Base-by-base conservation (phyloP, 352 stramenopile genomes). In the Phytopythium montanum region DNA sequence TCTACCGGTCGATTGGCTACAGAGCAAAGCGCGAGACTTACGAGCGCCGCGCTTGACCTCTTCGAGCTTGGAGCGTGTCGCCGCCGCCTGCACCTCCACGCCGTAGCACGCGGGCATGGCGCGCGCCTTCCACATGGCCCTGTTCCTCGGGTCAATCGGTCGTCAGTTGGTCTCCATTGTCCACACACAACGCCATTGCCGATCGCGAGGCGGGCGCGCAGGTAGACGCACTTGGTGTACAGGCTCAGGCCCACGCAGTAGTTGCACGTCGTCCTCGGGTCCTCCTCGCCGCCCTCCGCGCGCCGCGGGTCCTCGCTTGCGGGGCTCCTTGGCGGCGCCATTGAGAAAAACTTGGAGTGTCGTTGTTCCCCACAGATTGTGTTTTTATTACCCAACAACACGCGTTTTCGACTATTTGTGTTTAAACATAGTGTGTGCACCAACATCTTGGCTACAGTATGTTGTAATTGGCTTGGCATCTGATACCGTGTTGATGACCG, bases 161-260 rank as follows among this genome's bases (percentile, higher is more conserved):
- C 18, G 42, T 29, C 21, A 29, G 42, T 23, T 28, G 13, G 52
- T 59, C 45, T 18, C 19, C 5, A 28, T 7, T 14, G n/a, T 12
- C 6, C 8, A 26, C n/a, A n/a, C n/a, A n/a, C n/a, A n/a, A n/a
- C n/a, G n/a, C n/a, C n/a, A n/a, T n/a, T n/a, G n/a, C n/a, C n/a
- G n/a, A n/a, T 6, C 23, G 19, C 54, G 21, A 38, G 18, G 23
- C 41, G 60, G 41, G 5, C 23, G 44, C n/a, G n/a, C n/a, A n/a
- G n/a, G n/a, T n/a, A 21, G 44, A 38, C 70, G 50, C 64, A 90
- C 80, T 73, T 85, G 59, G 71, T 90, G 74, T 90, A 90, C 10
- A 90, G 70, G 44, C 75, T 84, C 36, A 90, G 54, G 46, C 80
- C 80, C 8, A 90, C 42, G 56, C 80, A 90, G 61, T 81, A 80